phyloP scores from a whole-genome alignment of 495 filamentous ascomycete species.

The Xylaria flabelliformis region DNA sequence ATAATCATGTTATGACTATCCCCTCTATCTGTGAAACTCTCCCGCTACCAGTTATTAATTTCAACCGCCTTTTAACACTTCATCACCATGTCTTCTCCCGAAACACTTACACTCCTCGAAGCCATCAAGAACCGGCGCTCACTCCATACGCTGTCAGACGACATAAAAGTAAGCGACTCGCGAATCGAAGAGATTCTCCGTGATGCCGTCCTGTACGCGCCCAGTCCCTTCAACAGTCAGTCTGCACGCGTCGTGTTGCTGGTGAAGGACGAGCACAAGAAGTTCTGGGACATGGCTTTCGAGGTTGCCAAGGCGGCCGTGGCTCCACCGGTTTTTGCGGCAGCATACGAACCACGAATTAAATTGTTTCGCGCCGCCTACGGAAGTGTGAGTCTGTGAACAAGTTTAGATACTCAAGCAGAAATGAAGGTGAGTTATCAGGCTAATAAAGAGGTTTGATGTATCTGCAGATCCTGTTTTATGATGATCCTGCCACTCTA shows the following conservation, averaged over 20 bases:
- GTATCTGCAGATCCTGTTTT: not conserved
- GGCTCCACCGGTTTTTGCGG: not conserved
- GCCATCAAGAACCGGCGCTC: constrained; percentile 11
- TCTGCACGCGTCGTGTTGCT: not conserved
- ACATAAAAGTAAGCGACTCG: not conserved
- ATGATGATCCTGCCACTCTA: not conserved
- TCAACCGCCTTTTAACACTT: not conserved
- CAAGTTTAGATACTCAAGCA: not conserved
- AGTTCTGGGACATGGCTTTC: constrained; percentile 2
- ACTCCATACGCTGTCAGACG: not conserved
- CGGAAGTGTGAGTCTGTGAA: not conserved
- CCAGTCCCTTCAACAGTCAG: not conserved
- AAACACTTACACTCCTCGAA: not conserved
- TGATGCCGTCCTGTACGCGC: not conserved
- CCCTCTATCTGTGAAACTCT: not conserved
- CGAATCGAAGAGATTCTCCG: not conserved
- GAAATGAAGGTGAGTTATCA: not conserved
- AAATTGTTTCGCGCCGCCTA: constrained; percentile 4
- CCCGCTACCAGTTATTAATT: not conserved
- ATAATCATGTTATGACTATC: not conserved
- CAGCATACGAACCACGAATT: not conserved
- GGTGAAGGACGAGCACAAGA: not conserved
- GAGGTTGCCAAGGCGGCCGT: not conserved
- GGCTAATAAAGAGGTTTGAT: not conserved
- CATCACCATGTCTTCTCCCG: not conserved